Percentiles rank a stretch among this genome's conserved stretches.
Evolutionary conservation across 306 rosid species (phyloP).

Genomic region (Rosa rugosa): DNA sequence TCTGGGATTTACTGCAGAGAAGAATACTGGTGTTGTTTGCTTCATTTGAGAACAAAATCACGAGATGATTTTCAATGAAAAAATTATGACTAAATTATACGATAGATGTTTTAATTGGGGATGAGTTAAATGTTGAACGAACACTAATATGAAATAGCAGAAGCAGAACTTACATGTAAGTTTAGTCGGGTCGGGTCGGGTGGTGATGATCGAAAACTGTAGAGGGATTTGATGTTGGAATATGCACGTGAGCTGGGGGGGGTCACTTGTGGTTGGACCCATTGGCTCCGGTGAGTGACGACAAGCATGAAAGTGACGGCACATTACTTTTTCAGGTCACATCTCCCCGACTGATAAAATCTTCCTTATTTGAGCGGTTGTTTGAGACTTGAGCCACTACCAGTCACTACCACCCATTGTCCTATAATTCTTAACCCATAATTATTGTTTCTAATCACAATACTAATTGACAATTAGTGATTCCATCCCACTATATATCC

Average conservation of each 20-base stretch:
- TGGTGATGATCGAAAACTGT: not conserved
- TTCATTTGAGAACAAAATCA: too few relatives aligned
- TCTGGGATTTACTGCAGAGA: not conserved
- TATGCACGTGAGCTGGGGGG: slow-evolving; percentile 51
- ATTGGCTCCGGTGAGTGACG: slow-evolving; percentile 13
- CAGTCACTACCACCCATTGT: not conserved
- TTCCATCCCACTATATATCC: not conserved
- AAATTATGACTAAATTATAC: too few relatives aligned
- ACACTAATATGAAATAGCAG: too few relatives aligned
- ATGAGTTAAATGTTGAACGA: not conserved
- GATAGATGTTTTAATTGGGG: too few relatives aligned
- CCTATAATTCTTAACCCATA: not conserved
- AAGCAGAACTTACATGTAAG: too few relatives aligned
- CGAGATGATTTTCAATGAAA: too few relatives aligned
- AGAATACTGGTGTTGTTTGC: too few relatives aligned
- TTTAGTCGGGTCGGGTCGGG: not conserved
- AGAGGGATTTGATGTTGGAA: slow-evolving; percentile 1
- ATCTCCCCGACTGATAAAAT: not conserved
- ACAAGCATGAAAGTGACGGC: slow-evolving; percentile 32
- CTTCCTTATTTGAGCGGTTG: not conserved
- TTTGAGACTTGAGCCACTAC: not conserved
- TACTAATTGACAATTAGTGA: not conserved
- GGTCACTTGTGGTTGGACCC: slow-evolving; percentile 55
- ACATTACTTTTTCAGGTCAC: slow-evolving; percentile 37
- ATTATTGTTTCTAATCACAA: not conserved